Percentiles rank a stretch among this genome's conserved stretches.
Conservation (phyloP, 2,329 filamentous ascomycete species). For the Scolecobasidium constrictum region DNA sequence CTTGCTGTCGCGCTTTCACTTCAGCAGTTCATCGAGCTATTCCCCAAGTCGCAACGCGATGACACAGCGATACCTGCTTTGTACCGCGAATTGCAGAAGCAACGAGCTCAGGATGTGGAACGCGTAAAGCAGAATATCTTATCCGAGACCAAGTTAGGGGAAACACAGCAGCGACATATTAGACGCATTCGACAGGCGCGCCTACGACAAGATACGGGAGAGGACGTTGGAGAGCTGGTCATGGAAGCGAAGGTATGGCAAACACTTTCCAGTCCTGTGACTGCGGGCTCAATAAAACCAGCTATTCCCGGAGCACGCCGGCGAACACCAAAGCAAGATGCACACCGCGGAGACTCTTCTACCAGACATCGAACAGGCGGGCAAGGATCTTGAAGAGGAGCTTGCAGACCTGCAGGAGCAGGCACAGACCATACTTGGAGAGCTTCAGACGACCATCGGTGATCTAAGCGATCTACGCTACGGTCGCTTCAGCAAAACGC, state of each 20-base stretch:
- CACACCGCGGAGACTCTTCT: slow-evolving; percentile 57
- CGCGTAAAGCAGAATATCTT: slow-evolving; percentile 54
- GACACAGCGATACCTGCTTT: slow-evolving; percentile 59
- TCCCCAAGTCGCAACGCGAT: slow-evolving; percentile 55
- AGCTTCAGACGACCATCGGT: slow-evolving; percentile 56
- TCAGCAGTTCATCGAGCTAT: slow-evolving; percentile 64
- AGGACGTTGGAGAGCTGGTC: neutral
- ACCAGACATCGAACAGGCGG: slow-evolving; percentile 57
- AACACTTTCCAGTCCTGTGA: too few species aligned
- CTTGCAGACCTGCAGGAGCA: slow-evolving; percentile 56
- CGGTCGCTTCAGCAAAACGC: slow-evolving; percentile 49
- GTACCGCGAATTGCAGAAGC: slow-evolving; percentile 69
- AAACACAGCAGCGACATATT: slow-evolving; percentile 32
- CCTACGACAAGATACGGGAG: neutral
- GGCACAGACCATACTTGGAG: slow-evolving; percentile 46
- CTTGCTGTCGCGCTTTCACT: slow-evolving; percentile 64
- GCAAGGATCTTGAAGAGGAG: slow-evolving; percentile 54
- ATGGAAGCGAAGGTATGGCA: neutral
- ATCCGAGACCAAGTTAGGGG: slow-evolving; percentile 51
- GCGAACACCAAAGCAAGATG: slow-evolving; percentile 26
- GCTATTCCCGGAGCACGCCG: neutral
- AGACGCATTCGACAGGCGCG: neutral
- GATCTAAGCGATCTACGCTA: slow-evolving; percentile 74
- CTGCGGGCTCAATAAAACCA: too few species aligned
- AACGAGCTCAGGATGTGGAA: slow-evolving; percentile 60